These are phyloP conservation scores for Anaeromyces robustus DNA, from an alignment of 192 early-diverging fungal genomes.

Conservation along the genomic window DNA sequence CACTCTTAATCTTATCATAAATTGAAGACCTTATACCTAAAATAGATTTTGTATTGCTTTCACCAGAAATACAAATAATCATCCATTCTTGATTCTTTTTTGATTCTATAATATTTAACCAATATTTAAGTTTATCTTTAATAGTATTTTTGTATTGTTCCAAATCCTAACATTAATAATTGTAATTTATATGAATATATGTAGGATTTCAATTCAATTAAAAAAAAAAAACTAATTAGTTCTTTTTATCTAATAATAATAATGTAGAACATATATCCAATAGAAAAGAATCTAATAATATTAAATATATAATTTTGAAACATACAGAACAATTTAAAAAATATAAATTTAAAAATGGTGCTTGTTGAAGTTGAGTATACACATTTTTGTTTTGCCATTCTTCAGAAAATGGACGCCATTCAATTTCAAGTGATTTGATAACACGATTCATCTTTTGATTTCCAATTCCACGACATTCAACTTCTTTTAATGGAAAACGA, in stretches of 20 bases:
- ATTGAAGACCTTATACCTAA: constrained; percentile 37
- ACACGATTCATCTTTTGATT: not conserved
- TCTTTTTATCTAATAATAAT: too few relatives aligned
- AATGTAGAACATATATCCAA: too few relatives aligned
- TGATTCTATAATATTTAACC: constrained; percentile 51
- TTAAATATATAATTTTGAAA: too few relatives aligned
- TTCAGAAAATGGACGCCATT: not conserved
- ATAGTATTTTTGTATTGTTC: constrained; percentile 55
- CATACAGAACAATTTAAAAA: not conserved
- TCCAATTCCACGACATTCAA: not conserved
- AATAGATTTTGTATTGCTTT: not conserved
- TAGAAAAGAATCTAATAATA: too few relatives aligned
- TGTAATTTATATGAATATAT: not conserved
- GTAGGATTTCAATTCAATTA: too few relatives aligned
- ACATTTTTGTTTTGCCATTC: not conserved
- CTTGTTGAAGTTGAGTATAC: not conserved
- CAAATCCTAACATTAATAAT: constrained; percentile 35
- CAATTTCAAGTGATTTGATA: not conserved
- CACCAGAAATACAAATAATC: constrained; percentile 56
- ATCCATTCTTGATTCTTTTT: constrained; percentile 86
- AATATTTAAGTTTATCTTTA: constrained; percentile 53
- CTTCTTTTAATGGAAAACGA: not conserved
- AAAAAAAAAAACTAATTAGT: too few relatives aligned
- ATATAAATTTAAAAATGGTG: not conserved
- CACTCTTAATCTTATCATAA: constrained; percentile 9